Evolutionary conservation across 805 yeast species (phyloP).

Genomic region (Monosporozyma aquatica): DNA sequence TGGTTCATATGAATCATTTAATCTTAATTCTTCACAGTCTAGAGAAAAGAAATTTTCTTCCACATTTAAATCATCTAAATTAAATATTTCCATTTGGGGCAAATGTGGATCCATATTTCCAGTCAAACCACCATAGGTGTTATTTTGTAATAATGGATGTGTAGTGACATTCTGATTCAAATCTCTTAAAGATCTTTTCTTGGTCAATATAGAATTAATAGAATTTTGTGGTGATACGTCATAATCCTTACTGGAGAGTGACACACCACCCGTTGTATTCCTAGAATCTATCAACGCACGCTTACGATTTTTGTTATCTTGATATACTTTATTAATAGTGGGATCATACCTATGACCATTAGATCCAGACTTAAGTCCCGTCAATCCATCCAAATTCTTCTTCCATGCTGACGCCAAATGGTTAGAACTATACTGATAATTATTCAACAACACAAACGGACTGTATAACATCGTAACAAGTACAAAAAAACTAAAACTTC

Average conservation of each 20-base stretch:
- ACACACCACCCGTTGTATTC: no score
- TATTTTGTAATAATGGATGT: background rate
- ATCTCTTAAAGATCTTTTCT: no score
- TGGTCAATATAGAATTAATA: no score
- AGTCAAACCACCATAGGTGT: no score
- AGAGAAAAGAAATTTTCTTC: conserved; percentile 8
- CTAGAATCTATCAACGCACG: no score
- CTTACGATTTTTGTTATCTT: no score
- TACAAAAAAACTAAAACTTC: no score
- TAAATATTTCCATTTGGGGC: conserved; percentile 14
- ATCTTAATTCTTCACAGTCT: conserved; percentile 5
- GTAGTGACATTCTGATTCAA: background rate
- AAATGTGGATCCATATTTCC: background rate
- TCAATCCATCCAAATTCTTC: background rate
- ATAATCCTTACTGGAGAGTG: no score
- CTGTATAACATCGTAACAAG: background rate
- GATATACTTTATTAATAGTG: no score
- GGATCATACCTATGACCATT: no score
- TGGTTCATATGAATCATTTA: background rate
- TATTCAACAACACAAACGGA: background rate
- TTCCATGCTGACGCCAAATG: background rate
- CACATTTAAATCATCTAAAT: conserved; percentile 22
- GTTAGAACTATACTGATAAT: background rate
- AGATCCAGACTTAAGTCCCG: no score
- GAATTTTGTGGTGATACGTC: no score